These are phyloP conservation scores for Gastrodia elata DNA, from an alignment of 106 monocot species.

Conservation along the genomic window DNA sequence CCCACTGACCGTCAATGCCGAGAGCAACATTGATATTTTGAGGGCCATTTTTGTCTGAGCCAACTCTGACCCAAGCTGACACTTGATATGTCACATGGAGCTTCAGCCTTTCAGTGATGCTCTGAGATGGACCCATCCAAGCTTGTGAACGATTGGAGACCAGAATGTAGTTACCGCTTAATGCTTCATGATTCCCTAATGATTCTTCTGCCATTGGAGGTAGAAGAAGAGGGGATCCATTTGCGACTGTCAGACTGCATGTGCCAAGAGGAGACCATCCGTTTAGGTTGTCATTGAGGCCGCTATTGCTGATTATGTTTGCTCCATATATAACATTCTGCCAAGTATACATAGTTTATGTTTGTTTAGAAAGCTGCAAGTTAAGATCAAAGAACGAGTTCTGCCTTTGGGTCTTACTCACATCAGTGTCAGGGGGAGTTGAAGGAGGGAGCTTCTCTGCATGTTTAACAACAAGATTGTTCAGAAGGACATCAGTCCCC, in stretches of 20 bases:
- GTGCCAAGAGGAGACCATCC: slow-evolving; percentile 72
- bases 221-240: slow-evolving; percentile 54
- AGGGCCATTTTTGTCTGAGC: slow-evolving; percentile 29
- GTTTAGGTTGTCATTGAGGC: slow-evolving; percentile 35
- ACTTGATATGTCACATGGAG: slow-evolving; percentile 67
- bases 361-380: not conserved
- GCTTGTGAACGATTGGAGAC: slow-evolving; percentile 53
- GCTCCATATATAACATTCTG: slow-evolving; percentile 45
- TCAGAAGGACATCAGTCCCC: slow-evolving; percentile 61
- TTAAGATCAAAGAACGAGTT: not conserved
- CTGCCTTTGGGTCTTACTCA: not conserved
- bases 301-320: slow-evolving; percentile 65
- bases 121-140: slow-evolving; percentile 87
- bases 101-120: slow-evolving; percentile 51
- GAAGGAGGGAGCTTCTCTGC: slow-evolving; percentile 44
- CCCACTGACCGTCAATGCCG: slow-evolving; percentile 50
- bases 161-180: slow-evolving; percentile 52
- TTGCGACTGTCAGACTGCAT: slow-evolving; percentile 44
- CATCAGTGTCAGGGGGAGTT: slow-evolving; percentile 51
- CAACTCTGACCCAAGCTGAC: slow-evolving; percentile 74
- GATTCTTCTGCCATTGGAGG: slow-evolving; percentile 58
- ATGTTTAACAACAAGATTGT: slow-evolving; percentile 64
- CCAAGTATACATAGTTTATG: not conserved
- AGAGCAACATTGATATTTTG: slow-evolving; percentile 66
- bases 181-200: slow-evolving; percentile 26